Base-by-base conservation (phyloP, 2,329 filamentous ascomycete genomes). In the Cladobotryum protrusum region DNA sequence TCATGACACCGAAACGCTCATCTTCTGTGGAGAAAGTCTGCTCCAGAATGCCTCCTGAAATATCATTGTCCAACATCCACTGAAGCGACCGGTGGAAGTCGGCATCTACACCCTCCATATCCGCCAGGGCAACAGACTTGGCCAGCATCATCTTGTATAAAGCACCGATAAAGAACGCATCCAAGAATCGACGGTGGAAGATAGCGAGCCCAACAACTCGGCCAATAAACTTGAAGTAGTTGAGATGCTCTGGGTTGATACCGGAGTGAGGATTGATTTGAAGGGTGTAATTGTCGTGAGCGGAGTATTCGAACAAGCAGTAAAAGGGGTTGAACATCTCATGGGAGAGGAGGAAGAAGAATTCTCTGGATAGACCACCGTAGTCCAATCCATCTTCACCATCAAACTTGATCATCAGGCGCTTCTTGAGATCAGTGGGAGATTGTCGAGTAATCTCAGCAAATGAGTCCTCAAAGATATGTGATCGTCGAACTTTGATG, bases 271-370 rank as follows among this genome's bases (percentile, higher is more conserved):
- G 93, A 74, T 99, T 99, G 76, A 99, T 99, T 72, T 99, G 93
- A 49, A 99, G 86, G 29, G 93, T 99, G 74, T 99, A 99, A 74
- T 99, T 99, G 82, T 99, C 93, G 76, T 99, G 93, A 36, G 93
- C 93, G 20, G 93, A 97, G 71, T 99, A 99, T 73, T 99, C 93
- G 76, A 99, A 99, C 48, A 99, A 78, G 68, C 93, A 99, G 75
- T 99, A 99, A 74, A 99, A 99, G 32, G 93, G 93, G 70, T 99
- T 99, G 76, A 99, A 99, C 93, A 99, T 99, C 75, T 99, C 93
- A 72, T 99, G 93, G 14, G 92, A 97, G 49, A 99, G 82, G 37
- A 99, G 77, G 83, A 99, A 99, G 78, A 99, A 99, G 77, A 99
- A 99, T 72, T 99, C 93, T 80, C 91, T 81, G 34, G 93, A 99